Evolutionary conservation across 2,329 filamentous ascomycete species (phyloP), one percentile per base, ranked within the genome.

Genomic region (Colletotrichum navitas): DNA sequence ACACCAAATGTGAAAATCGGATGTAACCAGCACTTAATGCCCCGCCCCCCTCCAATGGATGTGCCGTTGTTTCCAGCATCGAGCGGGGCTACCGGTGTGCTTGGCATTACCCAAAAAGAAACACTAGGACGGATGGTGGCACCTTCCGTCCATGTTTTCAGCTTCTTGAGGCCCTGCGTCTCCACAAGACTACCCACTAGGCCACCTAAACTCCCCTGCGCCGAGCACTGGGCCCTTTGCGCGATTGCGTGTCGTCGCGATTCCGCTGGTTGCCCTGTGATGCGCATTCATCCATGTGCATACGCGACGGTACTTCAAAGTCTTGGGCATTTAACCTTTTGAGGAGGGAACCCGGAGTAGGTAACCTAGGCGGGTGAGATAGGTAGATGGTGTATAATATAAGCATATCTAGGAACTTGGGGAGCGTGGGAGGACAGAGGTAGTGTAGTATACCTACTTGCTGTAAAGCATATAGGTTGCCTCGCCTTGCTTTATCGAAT

Each of bases 201-300:
- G 32, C 47, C 39, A 55, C 41, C n/a, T 18, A 26, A n/a, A 55
- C 36, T 61, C 32, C 49, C 63, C 39, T 70, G 67, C 56, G 47
- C 67, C 32, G 39, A 54, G 66, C 26, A 66, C 45, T 54, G 66
- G 54, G 45, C 47, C 45, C n/a, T 45, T 64, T 59, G 51, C 61
- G 43, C 49, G 55, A 66, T 66, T 66, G 67, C 63, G 67, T 66
- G 55, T 61, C 55, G 63, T 36, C 45, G 45, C 62, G 29, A 69
- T 55, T 61, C 67, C 43, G 45, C 66, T 69, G 60, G 45, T 43
- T 26, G 12, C 41, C 60, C 34, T 47, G 39, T 45, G 61, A 59
- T 59, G 34, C 52, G 5, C 45, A n/a, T n/a, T 45, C 47, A 39
- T 26, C 11, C 41, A 26, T 21, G 16, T 45, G 56, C 39, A 24